Base-by-base conservation (phyloP, 805 yeast genomes). In the Myxozyma geophila region DNA sequence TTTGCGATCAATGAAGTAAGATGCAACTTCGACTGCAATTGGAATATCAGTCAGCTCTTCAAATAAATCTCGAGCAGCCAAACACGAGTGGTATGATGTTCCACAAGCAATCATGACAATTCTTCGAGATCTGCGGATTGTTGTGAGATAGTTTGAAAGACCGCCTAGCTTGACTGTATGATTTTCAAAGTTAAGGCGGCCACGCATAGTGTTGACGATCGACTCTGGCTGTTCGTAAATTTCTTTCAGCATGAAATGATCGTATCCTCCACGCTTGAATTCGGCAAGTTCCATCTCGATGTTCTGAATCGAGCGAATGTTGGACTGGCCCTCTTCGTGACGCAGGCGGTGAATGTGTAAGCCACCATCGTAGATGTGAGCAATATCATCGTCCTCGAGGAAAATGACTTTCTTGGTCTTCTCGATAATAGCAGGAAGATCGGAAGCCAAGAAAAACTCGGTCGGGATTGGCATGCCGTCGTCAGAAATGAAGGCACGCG, bases 71-170 rank as follows among this genome's bases (percentile, higher is more conserved):
- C 99, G 87, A 19, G 97, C 93, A 23, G 99, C 99, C 75, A 95
- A 80, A 81, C 99, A 95, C 17, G 99, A 95, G 79, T 95, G 99
- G 76, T 93, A 95, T 0, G 99, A 95, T 6, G 99, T 95, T 80
- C 99, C 99, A 80, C 99, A 95, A 1, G 99, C 99, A 79, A 95
- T 90, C 98, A 95, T 95, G 64, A 92, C 90, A 73, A 95, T 84
- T 79, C 99, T 86, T 79, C 98, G 87, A 71, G 97, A 92, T 74
- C 97, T 87, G 79, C 98, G 86, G 67, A 95, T 90, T 50, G 96
- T 89, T 33, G 95, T 86, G 67, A 95, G 81, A 83, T 87, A 90
- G n/a, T 88, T 82, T 71, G 88, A 85, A 73, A 95, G 83, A 48
- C 99, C 99, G 74, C 99, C 99, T 65, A 95, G 82, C 70, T 84